These are phyloP conservation scores for Mycosphaerella arachidis DNA, from an alignment of 2,329 filamentous ascomycete genomes.

Conservation along the genomic window DNA sequence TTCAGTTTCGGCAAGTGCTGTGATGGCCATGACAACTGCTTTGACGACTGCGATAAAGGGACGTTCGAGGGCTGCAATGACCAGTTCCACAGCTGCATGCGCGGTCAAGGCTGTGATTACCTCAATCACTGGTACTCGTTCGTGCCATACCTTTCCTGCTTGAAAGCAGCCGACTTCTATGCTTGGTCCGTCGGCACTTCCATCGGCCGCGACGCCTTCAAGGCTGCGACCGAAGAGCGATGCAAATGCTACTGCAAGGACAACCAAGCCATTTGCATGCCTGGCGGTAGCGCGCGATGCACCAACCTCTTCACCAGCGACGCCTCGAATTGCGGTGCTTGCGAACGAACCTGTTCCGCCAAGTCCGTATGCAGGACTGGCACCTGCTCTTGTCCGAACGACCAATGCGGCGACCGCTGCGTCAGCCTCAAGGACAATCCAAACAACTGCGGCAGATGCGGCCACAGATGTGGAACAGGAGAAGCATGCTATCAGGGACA, in stretches of 20 bases:
- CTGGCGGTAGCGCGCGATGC: background rate
- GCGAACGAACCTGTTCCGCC: slow-evolving; percentile 4
- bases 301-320: slow-evolving; percentile 4
- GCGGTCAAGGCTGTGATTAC: no score
- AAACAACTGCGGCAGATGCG: slow-evolving; percentile 9
- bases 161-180: slow-evolving; percentile 5
- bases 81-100: background rate
- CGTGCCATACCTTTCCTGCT: no score
- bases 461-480: slow-evolving; percentile 2
- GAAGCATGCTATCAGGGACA: slow-evolving; percentile 7
- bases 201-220: background rate
- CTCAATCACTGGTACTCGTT: no score
- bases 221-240: slow-evolving; percentile 1
- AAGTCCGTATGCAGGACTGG: slow-evolving; percentile 3
- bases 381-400: slow-evolving; percentile 6
- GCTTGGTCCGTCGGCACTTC: background rate
- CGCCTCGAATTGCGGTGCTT: slow-evolving; percentile 9
- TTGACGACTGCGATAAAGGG: slow-evolving; percentile 6
- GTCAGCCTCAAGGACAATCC: slow-evolving; percentile 1
- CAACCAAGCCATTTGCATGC: background rate
- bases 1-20: slow-evolving; percentile 9
- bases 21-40: slow-evolving; percentile 7
- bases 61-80: slow-evolving; percentile 9
- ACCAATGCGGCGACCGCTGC: slow-evolving; percentile 6
- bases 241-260: slow-evolving; percentile 7